Percentiles rank a stretch among this genome's conserved stretches.
phyloP scores from a whole-genome alignment of 805 yeast species.

The Schizosaccharomyces japonicus region DNA sequence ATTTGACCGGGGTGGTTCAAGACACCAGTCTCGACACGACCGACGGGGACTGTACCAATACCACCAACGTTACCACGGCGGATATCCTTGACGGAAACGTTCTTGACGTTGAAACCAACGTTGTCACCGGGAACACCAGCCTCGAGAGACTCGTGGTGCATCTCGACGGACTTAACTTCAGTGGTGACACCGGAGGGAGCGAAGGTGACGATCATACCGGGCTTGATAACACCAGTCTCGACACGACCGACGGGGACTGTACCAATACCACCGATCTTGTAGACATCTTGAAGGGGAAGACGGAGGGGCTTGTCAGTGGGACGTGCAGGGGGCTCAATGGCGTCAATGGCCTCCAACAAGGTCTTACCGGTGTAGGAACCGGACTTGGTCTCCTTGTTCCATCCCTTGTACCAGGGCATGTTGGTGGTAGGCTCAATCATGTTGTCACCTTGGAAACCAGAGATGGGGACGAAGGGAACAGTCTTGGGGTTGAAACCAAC shows the following conservation, averaged over 20 bases:
- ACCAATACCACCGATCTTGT: conserved; percentile 82
- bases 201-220: conserved; percentile 73
- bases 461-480: conserved; percentile 71
- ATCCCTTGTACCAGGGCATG: conserved; percentile 77
- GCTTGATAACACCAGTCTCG: conserved; percentile 77
- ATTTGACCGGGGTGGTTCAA: conserved; percentile 85
- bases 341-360: conserved; percentile 62
- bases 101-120: conserved; percentile 77
- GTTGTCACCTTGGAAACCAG: conserved; percentile 88
- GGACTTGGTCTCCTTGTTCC: conserved; percentile 56
- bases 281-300: conserved; percentile 73
- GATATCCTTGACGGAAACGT: conserved; percentile 68
- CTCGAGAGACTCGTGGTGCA: conserved; percentile 61
- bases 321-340: conserved; percentile 57
- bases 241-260: conserved; percentile 88
- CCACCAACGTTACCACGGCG: conserved; percentile 86
- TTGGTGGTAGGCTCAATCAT: conserved; percentile 63
- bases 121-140: conserved; percentile 82
- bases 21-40: conserved; percentile 61
- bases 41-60: conserved; percentile 71
- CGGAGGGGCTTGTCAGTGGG: conserved; percentile 73
- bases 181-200: conserved; percentile 83
- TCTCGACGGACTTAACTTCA: conserved; percentile 71
- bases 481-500: conserved; percentile 66
- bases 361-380: conserved; percentile 57